These are phyloP conservation scores for Pestalotiopsis fici DNA, from an alignment of 2,329 filamentous ascomycete genomes.

Conservation along the genomic window DNA sequence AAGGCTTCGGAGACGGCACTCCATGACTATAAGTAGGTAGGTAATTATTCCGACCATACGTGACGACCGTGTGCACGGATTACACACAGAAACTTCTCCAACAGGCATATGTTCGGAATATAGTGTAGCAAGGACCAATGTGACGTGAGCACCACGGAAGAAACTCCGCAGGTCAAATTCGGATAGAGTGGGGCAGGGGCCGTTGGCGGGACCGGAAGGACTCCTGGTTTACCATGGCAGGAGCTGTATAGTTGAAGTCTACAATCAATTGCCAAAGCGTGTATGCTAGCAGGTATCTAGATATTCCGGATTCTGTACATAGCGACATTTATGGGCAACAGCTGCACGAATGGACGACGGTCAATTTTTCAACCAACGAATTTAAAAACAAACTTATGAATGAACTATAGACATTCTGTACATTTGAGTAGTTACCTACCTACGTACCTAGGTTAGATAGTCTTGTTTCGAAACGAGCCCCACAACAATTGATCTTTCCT, in stretches of 20 bases:
- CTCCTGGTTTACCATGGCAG: no score
- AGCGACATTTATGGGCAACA: background rate
- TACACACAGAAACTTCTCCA: background rate
- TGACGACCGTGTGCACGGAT: background rate
- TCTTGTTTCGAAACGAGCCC: no score
- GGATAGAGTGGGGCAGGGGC: background rate
- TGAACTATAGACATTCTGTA: no score
- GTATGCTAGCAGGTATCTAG: background rate
- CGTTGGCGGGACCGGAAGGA: background rate
- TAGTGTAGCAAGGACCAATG: background rate
- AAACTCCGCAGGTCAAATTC: constrained; percentile 3
- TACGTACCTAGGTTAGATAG: no score
- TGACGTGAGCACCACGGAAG: background rate
- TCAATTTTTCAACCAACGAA: no score
- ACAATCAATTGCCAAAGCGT: background rate
- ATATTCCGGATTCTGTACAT: background rate
- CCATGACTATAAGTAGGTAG: background rate
- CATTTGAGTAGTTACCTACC: no score
- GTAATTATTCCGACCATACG: background rate
- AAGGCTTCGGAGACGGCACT: background rate
- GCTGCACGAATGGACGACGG: no score
- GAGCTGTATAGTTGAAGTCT: background rate
- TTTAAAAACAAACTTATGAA: no score
- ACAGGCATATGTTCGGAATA: background rate
- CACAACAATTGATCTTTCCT: no score